phyloP scores from a whole-genome alignment of 163 green algal species.

The Scenedesmus sp. region DNA sequence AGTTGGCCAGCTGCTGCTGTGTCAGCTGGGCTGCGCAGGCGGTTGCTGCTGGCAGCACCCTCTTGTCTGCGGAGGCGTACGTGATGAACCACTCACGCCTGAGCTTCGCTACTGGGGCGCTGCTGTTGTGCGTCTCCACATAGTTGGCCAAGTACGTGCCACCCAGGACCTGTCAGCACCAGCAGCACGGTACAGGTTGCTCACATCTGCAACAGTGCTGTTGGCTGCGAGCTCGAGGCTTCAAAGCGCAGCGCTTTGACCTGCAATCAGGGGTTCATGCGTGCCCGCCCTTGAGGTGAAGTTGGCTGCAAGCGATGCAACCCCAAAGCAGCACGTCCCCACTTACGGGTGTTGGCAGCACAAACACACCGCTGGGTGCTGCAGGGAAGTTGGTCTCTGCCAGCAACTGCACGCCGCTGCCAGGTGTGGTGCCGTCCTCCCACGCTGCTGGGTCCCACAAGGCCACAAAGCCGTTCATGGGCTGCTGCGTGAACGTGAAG shows the following conservation, averaged over 20 bases:
- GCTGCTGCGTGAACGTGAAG: slow-evolving; percentile 35
- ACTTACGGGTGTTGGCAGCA: slow-evolving; percentile 1
- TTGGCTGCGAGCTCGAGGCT: background rate
- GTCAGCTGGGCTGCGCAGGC: slow-evolving; percentile 12
- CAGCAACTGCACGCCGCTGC: background rate
- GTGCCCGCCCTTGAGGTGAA: background rate
- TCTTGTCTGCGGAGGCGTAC: background rate
- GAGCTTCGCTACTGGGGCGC: background rate
- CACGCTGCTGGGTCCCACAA: slow-evolving; percentile 11
- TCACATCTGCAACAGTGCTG: background rate
- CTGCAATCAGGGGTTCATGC: background rate
- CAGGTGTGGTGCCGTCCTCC: slow-evolving; percentile 25
- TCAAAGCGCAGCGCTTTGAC: background rate
- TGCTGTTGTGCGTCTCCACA: slow-evolving; percentile 24
- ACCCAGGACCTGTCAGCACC: slow-evolving; percentile 6
- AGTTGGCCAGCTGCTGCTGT: background rate
- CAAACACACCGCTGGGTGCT: background rate
- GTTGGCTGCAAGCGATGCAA: background rate
- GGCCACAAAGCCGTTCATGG: slow-evolving; percentile 12
- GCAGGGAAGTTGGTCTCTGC: slow-evolving; percentile 23
- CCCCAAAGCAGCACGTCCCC: background rate
- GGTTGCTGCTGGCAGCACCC: background rate
- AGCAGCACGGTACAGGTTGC: no score
- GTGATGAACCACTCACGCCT: slow-evolving; percentile 33
- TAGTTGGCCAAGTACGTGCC: slow-evolving; percentile 29